phyloP scores from a whole-genome alignment of 495 filamentous ascomycete genomes.

The Trichocladium uniseriatum region DNA sequence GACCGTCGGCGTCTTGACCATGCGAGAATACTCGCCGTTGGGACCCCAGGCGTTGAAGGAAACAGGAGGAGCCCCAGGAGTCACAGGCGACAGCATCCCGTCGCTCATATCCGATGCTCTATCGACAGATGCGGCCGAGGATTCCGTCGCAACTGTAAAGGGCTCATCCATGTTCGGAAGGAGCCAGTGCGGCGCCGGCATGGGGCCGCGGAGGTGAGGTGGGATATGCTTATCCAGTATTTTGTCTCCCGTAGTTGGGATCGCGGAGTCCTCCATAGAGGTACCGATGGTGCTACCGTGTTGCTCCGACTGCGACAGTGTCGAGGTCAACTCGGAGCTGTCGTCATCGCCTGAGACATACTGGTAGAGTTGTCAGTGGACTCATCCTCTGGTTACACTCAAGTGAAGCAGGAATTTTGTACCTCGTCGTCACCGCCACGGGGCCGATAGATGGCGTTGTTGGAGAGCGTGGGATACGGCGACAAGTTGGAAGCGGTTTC shows the following conservation, averaged over 20 bases:
- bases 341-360: too few species aligned
- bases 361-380: too few species aligned
- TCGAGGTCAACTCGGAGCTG: too few species aligned
- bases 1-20: slow-evolving; percentile 4
- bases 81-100: too few species aligned
- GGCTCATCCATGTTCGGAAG: neutral
- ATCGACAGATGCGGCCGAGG: neutral
- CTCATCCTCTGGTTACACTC: neutral
- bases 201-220: neutral
- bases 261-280: too few species aligned
- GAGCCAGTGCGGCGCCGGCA: slow-evolving; percentile 3
- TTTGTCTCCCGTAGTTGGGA: neutral
- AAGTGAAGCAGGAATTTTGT: neutral
- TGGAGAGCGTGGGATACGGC: too few species aligned
- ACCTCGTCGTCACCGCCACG: neutral
- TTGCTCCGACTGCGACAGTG: too few species aligned
- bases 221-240: neutral
- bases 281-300: too few species aligned
- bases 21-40: slow-evolving; percentile 3
- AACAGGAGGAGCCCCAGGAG: too few species aligned
- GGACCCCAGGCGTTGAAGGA: slow-evolving; percentile 14
- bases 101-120: neutral
- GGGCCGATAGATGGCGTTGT: too few species aligned
- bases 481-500: too few species aligned
- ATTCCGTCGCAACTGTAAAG: neutral